Conservation (phyloP, 108 stramenopile genomes). For the Chaetoceros muelleri region DNA sequence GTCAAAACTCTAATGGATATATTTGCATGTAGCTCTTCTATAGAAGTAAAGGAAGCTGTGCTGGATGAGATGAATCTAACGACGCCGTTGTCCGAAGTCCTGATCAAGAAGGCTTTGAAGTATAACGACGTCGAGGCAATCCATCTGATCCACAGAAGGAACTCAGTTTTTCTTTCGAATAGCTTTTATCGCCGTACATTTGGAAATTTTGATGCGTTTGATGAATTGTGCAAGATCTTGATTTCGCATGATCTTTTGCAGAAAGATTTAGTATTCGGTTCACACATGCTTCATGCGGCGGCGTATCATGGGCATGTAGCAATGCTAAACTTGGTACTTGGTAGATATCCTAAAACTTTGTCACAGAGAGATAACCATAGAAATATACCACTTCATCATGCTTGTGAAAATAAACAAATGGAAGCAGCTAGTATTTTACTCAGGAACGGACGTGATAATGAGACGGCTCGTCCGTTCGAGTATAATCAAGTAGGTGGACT, state of each 20-base stretch:
- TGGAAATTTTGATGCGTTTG: not conserved
- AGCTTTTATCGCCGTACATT: not conserved
- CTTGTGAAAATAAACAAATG: not conserved
- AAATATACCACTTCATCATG: not conserved
- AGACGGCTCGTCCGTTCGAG: too few relatives aligned
- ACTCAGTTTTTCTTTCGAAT: not conserved
- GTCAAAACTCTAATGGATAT: too few relatives aligned
- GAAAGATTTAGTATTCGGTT: not conserved
- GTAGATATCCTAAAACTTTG: not conserved
- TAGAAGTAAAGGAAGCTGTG: too few relatives aligned
- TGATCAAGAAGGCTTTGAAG: not conserved
- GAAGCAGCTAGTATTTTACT: not conserved
- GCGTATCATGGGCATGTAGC: not conserved
- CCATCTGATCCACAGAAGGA: not conserved
- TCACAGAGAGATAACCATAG: not conserved
- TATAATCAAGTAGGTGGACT: too few relatives aligned
- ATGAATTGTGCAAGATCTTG: not conserved
- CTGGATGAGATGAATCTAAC: too few relatives aligned
- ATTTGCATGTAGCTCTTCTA: too few relatives aligned
- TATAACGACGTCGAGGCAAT: not conserved
- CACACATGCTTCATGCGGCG: not conserved
- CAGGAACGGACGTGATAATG: too few relatives aligned
- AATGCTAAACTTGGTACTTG: not conserved
- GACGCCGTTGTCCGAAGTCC: too few relatives aligned
- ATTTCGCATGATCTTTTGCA: not conserved